Base-by-base conservation (phyloP, 2,329 filamentous ascomycete genomes). In the Diaporthe citrichinensis region DNA sequence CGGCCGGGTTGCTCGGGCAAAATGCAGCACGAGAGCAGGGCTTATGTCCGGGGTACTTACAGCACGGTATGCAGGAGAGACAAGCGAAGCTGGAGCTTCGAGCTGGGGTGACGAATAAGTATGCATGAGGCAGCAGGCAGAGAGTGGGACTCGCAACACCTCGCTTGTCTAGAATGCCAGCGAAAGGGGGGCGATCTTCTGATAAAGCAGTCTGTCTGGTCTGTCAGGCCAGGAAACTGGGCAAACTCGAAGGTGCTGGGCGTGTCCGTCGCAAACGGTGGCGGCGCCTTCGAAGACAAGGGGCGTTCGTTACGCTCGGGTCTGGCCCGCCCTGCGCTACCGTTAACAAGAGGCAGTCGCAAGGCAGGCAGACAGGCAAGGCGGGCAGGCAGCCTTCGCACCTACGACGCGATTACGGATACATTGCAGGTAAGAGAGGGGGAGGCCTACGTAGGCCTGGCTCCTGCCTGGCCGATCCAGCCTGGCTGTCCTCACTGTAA, bases 111-210 rank as follows among this genome's bases (percentile, higher is more conserved):
- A 53, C 49, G 61, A 65, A 65, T 55, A 69, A 55, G 65, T 69
- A 69, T 58, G 72, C n/a, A 46, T 20, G 61, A 41, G 15, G 39
- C 23, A 65, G 23, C 46, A 75, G 69, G 74, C 68, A 75, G 74
- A 31, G 61, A 36, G 41, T 39, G 71, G 51, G 53, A 67, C 61
- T 73, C 69, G 74, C 69, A 67, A 68, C 65, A 69, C 65, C 49
- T 69, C 65, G 28, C 65, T 23, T 20, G 65, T 55, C 65, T 75
- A 58, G 55, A 71, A 69, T 55, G 65, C 65, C 58, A 51, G 57
- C 67, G 67, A 74, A 74, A 41, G 17, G 23, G 73, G 25, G 71
- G 61, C 71, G 51, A 74, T 49, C 49, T 46, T 71, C 28, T 62
- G 71, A 62, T 61, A 51, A 71, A 53, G 57, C 74, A 61, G 20